These are phyloP conservation scores for Macroventuria anomochaeta DNA, from an alignment of 2,329 filamentous ascomycete genomes.

Conservation along the genomic window DNA sequence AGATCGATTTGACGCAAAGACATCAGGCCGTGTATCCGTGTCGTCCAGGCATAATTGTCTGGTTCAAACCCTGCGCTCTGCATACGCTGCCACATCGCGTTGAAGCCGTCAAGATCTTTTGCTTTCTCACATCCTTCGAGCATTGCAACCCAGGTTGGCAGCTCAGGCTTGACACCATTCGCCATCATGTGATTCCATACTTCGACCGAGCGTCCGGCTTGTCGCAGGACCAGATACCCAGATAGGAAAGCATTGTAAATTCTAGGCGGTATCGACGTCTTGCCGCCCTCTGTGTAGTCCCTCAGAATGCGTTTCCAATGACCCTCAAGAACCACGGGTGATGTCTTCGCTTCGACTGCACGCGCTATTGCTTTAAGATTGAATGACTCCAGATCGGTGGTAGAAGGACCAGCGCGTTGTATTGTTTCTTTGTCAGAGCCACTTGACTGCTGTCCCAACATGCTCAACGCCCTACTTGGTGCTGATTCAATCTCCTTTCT, in stretches of 20 bases:
- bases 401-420: conserved; percentile 2
- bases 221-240: conserved; percentile 54
- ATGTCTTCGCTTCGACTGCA: conserved; percentile 26
- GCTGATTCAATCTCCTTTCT: conserved; percentile 34
- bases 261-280: conserved; percentile 29
- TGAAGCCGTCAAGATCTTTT: conserved; percentile 65
- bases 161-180: conserved; percentile 63
- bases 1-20: conserved; percentile 59
- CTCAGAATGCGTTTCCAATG: conserved; percentile 33
- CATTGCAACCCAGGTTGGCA: conserved; percentile 75
- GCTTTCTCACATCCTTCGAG: conserved; percentile 71
- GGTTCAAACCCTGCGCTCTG: conserved; percentile 63
- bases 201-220: conserved; percentile 55
- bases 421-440: background rate
- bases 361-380: conserved; percentile 36
- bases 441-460: conserved; percentile 16
- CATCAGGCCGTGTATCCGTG: conserved; percentile 71
- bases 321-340: conserved; percentile 23
- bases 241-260: conserved; percentile 57
- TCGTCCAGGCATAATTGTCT: conserved; percentile 72
- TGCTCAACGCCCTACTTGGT: conserved; percentile 30
- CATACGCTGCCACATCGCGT: conserved; percentile 72
- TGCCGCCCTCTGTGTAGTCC: conserved; percentile 26
- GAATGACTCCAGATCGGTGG: conserved; percentile 31
- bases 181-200: conserved; percentile 64